Conservation (phyloP, 805 yeast genomes). For the Wickerhamiella parazyma region DNA sequence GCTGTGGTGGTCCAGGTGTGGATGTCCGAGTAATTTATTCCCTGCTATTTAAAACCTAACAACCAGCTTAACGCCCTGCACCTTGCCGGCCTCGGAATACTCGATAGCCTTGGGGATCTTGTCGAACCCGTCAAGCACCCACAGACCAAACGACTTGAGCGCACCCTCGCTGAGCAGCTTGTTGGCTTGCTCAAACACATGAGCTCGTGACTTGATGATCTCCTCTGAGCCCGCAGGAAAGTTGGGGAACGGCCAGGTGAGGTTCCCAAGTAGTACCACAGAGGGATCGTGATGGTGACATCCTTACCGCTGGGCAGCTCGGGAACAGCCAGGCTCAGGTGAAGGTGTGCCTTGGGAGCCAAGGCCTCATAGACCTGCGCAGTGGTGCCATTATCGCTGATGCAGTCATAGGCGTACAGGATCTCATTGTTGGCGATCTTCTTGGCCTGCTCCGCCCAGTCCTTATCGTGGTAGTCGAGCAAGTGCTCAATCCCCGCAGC, state of each 20-base stretch:
- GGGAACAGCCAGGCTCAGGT: neutral
- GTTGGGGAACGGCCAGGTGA: conserved; percentile 9
- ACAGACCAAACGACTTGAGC: conserved; percentile 14
- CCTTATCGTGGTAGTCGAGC: conserved; percentile 33
- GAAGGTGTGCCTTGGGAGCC: conserved; percentile 1
- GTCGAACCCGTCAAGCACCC: conserved; percentile 17
- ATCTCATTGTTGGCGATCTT: conserved; percentile 18
- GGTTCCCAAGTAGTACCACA: conserved; percentile 13
- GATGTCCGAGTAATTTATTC: neutral
- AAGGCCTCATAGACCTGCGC: conserved; percentile 9
- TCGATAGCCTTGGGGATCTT: conserved; percentile 16
- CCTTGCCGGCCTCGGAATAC: conserved; percentile 14
- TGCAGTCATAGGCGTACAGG: conserved; percentile 19
- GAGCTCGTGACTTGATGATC: conserved; percentile 7
- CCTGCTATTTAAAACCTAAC: conserved; percentile 9
- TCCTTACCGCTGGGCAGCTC: neutral
- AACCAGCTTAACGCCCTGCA: conserved; percentile 19
- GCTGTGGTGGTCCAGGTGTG: neutral
- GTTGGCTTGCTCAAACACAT: conserved; percentile 11
- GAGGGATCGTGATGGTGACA: conserved; percentile 9
- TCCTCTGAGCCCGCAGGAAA: conserved; percentile 8
- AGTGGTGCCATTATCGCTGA: conserved; percentile 14
- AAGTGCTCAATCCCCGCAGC: conserved; percentile 38
- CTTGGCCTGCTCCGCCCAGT: conserved; percentile 33
- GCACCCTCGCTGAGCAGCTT: conserved; percentile 7